Evolutionary conservation across 2,329 filamentous ascomycete genomes (phyloP), one percentile per base, ranked within the genome.

Genomic region (Chaetomiaceae sp.): DNA sequence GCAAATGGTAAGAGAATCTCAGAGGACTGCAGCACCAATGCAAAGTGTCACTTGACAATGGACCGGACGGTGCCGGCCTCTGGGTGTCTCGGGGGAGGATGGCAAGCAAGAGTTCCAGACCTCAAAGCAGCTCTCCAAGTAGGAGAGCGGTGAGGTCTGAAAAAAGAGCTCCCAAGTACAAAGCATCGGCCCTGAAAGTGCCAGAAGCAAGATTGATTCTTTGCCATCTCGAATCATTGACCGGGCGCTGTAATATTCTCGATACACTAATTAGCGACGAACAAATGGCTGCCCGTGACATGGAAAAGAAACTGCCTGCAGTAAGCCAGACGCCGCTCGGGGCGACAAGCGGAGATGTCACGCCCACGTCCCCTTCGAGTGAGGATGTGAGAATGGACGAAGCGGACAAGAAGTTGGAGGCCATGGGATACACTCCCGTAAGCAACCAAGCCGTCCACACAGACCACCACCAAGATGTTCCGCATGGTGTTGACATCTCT

Each of bases 371-470:
- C 3, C 43, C 58, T 4, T 48, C 46, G 0, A 49, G 47, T 10
- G 48, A 48, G 16, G 30, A 53, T 36, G 38, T 55, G 20, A 42
- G 38, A 2, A 50, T 43, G 18, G 50, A 56, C 29, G 58, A 62
- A 14, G 60, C 54, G 8, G 68, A 71, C 55, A 65, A 62, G 59
- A 66, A 62, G 5, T 57, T 71, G 16, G 65, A 68, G 14, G 67
- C 67, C 14, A 64, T 71, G 62, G 69, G 69, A 14, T 71, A 71
- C 55, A 64, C 57, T n/a, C 69, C 69, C 27, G 69, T 71, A 58
- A 40, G 64, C 25, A 18, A 5, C 10, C 7, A 9, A 11, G 13
- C 5, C 5, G 23, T 21, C 25, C 34, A 11, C 16, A n/a, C n/a
- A n/a, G 33, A 7, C 9, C 7, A n/a, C 18, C 18, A 11, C 11